Percentiles rank a stretch among this genome's conserved stretches.
Conservation (phyloP, 352 stramenopile species). For the Phytophthora lateralis region DNA sequence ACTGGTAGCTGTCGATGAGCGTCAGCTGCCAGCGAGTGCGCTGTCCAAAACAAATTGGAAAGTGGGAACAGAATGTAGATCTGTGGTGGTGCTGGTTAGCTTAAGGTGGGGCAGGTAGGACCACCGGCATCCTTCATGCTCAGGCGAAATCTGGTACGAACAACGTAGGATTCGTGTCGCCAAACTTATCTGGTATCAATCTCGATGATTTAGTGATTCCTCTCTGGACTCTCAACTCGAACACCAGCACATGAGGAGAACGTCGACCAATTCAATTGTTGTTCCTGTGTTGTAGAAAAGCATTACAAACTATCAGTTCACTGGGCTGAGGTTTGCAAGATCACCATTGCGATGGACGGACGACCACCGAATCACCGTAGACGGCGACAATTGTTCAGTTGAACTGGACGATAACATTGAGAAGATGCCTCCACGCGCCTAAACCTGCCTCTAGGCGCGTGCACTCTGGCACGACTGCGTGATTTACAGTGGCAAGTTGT, state of each 20-base stretch:
- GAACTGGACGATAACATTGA: neutral
- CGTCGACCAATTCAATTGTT: neutral
- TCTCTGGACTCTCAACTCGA: conserved; percentile 2
- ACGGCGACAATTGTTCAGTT: neutral
- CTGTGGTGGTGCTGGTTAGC: neutral
- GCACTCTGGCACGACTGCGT: neutral
- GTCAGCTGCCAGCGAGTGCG: conserved; percentile 14
- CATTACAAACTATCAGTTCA: neutral
- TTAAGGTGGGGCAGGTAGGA: neutral
- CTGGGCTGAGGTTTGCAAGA: neutral
- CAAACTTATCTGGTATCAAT: conserved; percentile 9
- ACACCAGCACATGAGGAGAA: neutral
- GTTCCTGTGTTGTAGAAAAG: neutral
- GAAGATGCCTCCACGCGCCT: neutral
- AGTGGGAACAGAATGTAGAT: conserved; percentile 3
- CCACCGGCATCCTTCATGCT: neutral
- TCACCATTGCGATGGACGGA: neutral
- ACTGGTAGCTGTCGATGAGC: conserved; percentile 4
- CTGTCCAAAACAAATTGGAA: conserved; percentile 12
- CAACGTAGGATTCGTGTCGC: neutral
- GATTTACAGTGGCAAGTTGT: neutral
- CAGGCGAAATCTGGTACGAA: neutral
- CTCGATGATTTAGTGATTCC: conserved; percentile 6
- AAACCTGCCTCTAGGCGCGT: neutral
- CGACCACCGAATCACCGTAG: neutral